Evolutionary conservation across 306 rosid genomes (phyloP), one percentile per base, ranked within the genome.

Genomic region (Prinsepia uniflora): DNA sequence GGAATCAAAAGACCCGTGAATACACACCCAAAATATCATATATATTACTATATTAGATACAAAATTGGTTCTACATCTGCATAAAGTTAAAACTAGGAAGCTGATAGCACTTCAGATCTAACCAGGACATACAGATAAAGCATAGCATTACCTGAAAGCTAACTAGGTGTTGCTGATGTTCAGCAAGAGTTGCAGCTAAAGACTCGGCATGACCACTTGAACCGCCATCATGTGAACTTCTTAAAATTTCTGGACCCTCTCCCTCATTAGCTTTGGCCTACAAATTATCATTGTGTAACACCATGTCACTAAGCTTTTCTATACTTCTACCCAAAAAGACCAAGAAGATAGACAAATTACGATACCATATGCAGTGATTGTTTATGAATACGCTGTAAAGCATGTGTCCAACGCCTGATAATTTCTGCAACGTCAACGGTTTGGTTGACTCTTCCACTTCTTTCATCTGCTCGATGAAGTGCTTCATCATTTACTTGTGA

Each of bases 371-470:
- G 92, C 65, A 95, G 99, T n/a, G 99, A 91, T 79, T 95, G 99
- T 75, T 85, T 95, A 79, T 95, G 99, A 76, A 95, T 95, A 53
- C 99, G 97, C 77, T 95, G 99, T 81, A 95, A 82, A 18, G 99
- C 99, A 84, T 95, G 99, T 2, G 99, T 95, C 99, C 99, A 95
- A 14, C 97, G 96, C 75, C 99, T 86, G 76, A 95, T 88, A 77
- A 91, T 88, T 87, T 95, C 99, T 9, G 99, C 97, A 24, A 95
- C 91, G 62, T 95, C 99, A 78, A 95, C 96, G 3, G 87, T 86
- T 77, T 87, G 92, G 60, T 84, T 88, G 72, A 73, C 91, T 81
- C 83, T 91, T 73, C 92, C 99, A 82, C 88, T 76, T 86, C 92
- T 81, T 63, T 89, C 97, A 69, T 93, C 98, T 70, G 79, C 85